Conservation (phyloP, 768 basidiomycete genomes). For the Russula abietina region DNA sequence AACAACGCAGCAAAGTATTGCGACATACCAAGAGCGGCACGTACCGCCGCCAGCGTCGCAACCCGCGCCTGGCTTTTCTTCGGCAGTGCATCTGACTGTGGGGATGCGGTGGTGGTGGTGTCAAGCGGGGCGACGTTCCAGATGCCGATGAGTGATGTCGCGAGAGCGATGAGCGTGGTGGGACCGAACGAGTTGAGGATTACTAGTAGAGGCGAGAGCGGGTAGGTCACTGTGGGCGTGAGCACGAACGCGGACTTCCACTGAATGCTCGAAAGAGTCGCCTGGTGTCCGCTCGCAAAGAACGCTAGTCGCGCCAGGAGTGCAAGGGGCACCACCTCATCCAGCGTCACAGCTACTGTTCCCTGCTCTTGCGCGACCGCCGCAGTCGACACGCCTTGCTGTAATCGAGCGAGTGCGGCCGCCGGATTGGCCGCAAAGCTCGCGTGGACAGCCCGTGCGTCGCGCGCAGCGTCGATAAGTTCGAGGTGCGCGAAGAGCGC, state of each 20-base stretch:
- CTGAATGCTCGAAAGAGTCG: constrained; percentile 81
- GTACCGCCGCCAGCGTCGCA: neutral
- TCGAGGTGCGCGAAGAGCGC: constrained; percentile 76
- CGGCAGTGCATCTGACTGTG: neutral
- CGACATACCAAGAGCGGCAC: constrained; percentile 42
- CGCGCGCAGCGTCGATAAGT: constrained; percentile 73
- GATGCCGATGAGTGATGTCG: constrained; percentile 63
- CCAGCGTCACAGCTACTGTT: constrained; percentile 35
- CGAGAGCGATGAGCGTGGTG: constrained; percentile 57
- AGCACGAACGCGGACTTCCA: constrained; percentile 95
- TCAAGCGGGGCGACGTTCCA: constrained; percentile 76
- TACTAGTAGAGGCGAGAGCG: constrained; percentile 68
- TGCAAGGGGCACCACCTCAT: constrained; percentile 66
- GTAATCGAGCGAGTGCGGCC: constrained; percentile 34
- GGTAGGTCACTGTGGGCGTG: constrained; percentile 59
- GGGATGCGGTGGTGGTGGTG: neutral
- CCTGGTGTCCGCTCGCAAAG: constrained; percentile 89
- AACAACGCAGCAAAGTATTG: constrained; percentile 61
- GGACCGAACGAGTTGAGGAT: constrained; percentile 74
- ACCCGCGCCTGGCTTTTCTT: constrained; percentile 26
- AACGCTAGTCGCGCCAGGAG: constrained; percentile 73
- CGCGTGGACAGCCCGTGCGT: constrained; percentile 49
- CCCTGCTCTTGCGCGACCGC: neutral
- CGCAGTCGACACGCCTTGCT: constrained; percentile 19
- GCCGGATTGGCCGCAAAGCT: constrained; percentile 48